phyloP scores from a whole-genome alignment of 208 protist species.

The Leishmania aethiopica region DNA sequence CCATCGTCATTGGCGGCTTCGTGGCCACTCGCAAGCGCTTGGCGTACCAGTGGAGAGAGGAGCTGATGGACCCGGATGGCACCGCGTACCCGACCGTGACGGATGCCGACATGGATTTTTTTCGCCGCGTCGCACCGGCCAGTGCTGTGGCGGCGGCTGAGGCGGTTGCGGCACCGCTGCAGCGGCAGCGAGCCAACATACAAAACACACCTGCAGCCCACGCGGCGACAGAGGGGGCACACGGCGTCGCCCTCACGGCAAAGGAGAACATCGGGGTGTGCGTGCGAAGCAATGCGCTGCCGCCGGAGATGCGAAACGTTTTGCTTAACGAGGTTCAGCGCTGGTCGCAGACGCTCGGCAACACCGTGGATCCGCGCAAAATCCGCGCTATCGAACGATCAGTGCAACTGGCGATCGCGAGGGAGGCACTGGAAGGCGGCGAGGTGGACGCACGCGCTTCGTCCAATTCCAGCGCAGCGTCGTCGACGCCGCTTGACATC shows the following conservation, averaged over 20 bases:
- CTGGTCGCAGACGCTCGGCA: conserved; percentile 57
- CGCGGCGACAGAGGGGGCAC: background rate
- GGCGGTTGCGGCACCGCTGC: background rate
- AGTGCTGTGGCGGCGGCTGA: conserved; percentile 17
- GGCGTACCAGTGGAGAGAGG: conserved; percentile 84
- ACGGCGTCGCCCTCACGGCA: conserved; percentile 30
- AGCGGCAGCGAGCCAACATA: background rate
- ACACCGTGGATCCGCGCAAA: conserved; percentile 61
- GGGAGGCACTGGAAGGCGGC: background rate
- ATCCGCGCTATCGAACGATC: conserved; percentile 26
- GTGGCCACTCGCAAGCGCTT: conserved; percentile 83
- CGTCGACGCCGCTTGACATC: conserved; percentile 15
- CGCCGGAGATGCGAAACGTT: conserved; percentile 41
- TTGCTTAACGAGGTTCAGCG: conserved; percentile 63
- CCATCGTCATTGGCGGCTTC: conserved; percentile 57
- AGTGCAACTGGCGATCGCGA: conserved; percentile 6
- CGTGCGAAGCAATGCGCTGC: conserved; percentile 42
- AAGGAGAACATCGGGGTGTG: conserved; percentile 72
- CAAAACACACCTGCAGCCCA: too few species aligned
- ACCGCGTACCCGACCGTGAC: conserved; percentile 60
- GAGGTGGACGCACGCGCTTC: background rate
- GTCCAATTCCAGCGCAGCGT: background rate
- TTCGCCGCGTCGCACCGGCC: conserved; percentile 53
- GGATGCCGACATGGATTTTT: conserved; percentile 69
- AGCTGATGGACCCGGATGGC: conserved; percentile 76